These are phyloP conservation scores for Diplodia sapinea DNA, from an alignment of 2,329 filamentous ascomycete species.

Conservation along the genomic window DNA sequence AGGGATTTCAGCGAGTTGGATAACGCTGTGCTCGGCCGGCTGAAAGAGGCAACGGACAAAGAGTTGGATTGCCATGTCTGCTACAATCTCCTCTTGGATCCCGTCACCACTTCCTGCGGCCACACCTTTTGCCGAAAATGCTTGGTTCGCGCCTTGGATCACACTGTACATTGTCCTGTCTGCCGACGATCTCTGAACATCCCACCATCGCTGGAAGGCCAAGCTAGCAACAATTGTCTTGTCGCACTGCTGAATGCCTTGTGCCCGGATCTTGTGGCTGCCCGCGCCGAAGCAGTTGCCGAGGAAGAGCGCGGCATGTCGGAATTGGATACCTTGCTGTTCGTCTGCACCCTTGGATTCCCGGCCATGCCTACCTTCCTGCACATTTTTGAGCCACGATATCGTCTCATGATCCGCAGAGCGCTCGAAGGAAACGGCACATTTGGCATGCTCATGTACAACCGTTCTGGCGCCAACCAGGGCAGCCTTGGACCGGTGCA, in stretches of 20 bases:
- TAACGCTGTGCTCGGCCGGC: conserved; percentile 57
- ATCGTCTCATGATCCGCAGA: conserved; percentile 85
- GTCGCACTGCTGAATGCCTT: conserved; percentile 68
- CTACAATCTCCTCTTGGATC: conserved; percentile 79
- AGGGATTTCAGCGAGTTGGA: conserved; percentile 55
- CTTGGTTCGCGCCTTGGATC: conserved; percentile 75
- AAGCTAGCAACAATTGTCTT: conserved; percentile 68
- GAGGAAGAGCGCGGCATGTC: conserved; percentile 63
- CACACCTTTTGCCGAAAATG: conserved; percentile 89
- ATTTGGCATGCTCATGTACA: conserved; percentile 86
- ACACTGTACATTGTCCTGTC: conserved; percentile 78
- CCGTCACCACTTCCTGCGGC: conserved; percentile 82
- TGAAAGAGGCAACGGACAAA: conserved; percentile 67
- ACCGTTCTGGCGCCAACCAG: conserved; percentile 59
- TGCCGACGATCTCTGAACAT: conserved; percentile 72
- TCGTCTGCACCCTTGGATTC: conserved; percentile 82
- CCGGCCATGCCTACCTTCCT: conserved; percentile 83
- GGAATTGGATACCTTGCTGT: conserved; percentile 68
- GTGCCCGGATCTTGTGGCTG: conserved; percentile 68
- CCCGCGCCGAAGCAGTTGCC: conserved; percentile 62
- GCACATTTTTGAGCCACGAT: conserved; percentile 91
- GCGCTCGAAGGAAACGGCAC: conserved; percentile 73
- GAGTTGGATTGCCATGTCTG: conserved; percentile 91
- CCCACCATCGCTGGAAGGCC: conserved; percentile 55
- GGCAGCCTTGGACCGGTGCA: conserved; percentile 56